These are phyloP conservation scores for Corymbia maculata DNA, from an alignment of 345 rosid species.

Conservation along the genomic window DNA sequence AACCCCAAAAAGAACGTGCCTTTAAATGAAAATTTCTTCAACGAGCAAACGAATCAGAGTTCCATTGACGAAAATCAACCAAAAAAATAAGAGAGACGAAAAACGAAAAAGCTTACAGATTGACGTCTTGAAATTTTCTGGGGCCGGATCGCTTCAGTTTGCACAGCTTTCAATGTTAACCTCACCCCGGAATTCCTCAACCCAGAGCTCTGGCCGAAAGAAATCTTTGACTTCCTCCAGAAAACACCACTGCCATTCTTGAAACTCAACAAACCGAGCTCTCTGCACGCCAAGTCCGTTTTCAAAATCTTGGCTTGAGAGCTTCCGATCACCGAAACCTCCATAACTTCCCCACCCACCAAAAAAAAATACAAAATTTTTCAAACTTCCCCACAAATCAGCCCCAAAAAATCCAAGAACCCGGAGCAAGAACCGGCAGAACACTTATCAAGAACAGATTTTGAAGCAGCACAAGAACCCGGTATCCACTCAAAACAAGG, in stretches of 20 bases:
- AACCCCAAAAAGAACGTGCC: background rate
- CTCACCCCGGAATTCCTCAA: slow-evolving; percentile 19
- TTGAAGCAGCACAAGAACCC: background rate
- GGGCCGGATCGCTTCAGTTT: slow-evolving; percentile 27
- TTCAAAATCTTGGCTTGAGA: slow-evolving; percentile 32
- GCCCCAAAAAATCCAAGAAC: background rate
- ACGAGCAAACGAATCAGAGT: background rate
- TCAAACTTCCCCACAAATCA: background rate
- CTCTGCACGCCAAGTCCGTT: slow-evolving; percentile 25
- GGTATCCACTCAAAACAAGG: background rate
- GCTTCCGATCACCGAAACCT: slow-evolving; percentile 49
- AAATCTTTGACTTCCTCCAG: slow-evolving; percentile 11
- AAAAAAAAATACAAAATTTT: background rate
- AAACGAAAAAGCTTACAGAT: slow-evolving; percentile 27
- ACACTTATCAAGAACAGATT: background rate
- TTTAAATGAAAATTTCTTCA: background rate
- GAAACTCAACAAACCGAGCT: slow-evolving; percentile 13
- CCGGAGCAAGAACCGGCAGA: background rate
- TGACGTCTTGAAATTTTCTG: slow-evolving; percentile 8
- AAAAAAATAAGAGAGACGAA: background rate
- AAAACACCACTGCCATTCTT: background rate
- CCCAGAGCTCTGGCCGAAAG: slow-evolving; percentile 15
- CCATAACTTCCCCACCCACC: slow-evolving; percentile 21
- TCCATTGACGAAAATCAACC: background rate
- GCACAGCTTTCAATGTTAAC: slow-evolving; percentile 32